A percentile compares a stretch with the other conserved stretches of the same genome.
phyloP scores from a whole-genome alignment of 1,139 yeast species.

The Arxiozyma slooffiae region DNA sequence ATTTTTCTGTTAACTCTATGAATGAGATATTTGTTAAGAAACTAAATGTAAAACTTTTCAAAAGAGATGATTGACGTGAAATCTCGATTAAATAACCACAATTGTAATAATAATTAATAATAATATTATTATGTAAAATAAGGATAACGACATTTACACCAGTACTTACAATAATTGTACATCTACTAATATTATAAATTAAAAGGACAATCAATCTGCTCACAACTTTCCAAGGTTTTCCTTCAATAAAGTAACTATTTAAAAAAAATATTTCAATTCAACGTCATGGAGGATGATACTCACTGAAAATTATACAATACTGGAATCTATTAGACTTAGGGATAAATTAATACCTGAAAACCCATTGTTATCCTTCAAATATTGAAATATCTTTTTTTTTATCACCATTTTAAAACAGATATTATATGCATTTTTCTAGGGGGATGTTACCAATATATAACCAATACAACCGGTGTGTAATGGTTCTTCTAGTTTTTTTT shows the following conservation, averaged over 20 bases:
- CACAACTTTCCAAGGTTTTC: constrained; percentile 1
- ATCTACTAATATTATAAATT: neutral
- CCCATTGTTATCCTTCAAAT: neutral
- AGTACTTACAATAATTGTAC: neutral
- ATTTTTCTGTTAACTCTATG: constrained; percentile 12
- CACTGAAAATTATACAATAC: constrained; percentile 12
- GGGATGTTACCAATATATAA: neutral
- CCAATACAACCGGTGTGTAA: constrained; percentile 12
- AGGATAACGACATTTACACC: neutral
- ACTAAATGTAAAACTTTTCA: constrained; percentile 21
- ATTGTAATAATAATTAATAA: neutral
- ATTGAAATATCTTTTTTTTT: neutral
- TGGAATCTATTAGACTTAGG: constrained; percentile 18
- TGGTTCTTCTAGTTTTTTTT: constrained; percentile 18
- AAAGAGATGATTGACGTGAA: constrained; percentile 17
- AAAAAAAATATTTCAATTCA: constrained; percentile 20
- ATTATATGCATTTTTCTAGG: neutral
- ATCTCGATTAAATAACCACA: constrained; percentile 1
- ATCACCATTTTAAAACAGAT: neutral
- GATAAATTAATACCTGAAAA: constrained; percentile 15
- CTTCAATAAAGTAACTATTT: constrained; percentile 3
- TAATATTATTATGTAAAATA: neutral
- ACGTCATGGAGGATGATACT: constrained; percentile 20
- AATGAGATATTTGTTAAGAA: constrained; percentile 17
- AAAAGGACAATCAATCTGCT: constrained; percentile 1